Base-by-base conservation (phyloP, 2,329 filamentous ascomycete genomes). In the Epichloe elymi region DNA sequence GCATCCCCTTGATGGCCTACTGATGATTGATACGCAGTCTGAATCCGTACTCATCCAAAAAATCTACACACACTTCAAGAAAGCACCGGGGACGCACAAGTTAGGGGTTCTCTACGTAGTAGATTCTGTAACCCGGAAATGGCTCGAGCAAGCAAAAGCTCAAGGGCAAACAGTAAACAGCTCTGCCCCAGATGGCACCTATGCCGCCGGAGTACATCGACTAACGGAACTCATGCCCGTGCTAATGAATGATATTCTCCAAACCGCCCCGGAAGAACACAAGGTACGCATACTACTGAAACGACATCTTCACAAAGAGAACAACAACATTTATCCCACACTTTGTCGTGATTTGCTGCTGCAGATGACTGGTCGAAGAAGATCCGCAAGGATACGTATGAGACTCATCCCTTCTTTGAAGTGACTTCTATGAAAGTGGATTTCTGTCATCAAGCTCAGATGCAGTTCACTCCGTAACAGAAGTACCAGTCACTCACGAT, bases 111-210 rank as follows among this genome's bases (percentile, higher is more conserved):
- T 98, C 73, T 98, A 98, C 83, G 90, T 97, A 73, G 88, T 98
- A 90, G 93, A 98, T 79, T 95, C 91, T 76, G 90, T 98, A 80
- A 91, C 90, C 69, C 88, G 93, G 72, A 91, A 94, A 75, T 98
- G 93, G 91, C 83, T 95, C 75, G 91, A 97, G 69, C 86, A 89
- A 71, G 91, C 93, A 64, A 93, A 90, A 72, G 80, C 83, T 64
- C 79, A 86, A 59, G 87, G 86, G 63, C 90, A 97, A 67, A 72
- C 85, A 64, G 80, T 89, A 69, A 86, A 86, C 71, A 83, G 79
- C 68, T 78, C 82, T 69, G 88, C 90, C 58, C 81, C 84, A 58
- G 88, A 95, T 72, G 93, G 93, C 66, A 96, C 90, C 51, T 96
- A 85, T 76, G 88, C 89, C 65, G 90, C 90, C 61, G 93, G 91